Base-by-base conservation (phyloP, 805 yeast genomes). In the Hanseniaspora singularis region DNA sequence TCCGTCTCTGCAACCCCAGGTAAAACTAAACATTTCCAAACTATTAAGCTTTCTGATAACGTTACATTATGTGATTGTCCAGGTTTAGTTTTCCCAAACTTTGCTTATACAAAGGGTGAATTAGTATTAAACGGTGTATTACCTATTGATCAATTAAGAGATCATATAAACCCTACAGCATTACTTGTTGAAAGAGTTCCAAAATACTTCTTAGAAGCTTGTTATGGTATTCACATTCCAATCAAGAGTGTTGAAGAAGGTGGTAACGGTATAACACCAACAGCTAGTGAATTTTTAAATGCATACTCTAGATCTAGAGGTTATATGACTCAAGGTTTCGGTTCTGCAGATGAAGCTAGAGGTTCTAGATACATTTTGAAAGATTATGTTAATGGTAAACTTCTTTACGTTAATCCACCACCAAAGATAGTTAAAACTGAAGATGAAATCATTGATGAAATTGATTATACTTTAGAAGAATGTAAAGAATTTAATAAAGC, bases 1-100 rank as follows among this genome's bases (percentile, higher is more conserved):
- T 87, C 96, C 2, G 99, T 92, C 32, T 89, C 97, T 2, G 73
- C 97, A 1, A 92, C 98, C 1, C 99, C 99, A 12, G 99, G 99
- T 68, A 92, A 92, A 62, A 92, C 99, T 12, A 92, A 92, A 63
- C 99, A 92, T 71, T 92, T 92, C 72, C 99, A 92, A 69, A 92
- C 99, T 1, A 88, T 92, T 51, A 75, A 77, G 59, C 71, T 92
- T 38, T 77, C 95, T 1, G 83, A 81, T 44, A 72, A 81, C 31
- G 92, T 92, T 2, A 72, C 87, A 54, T 70, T 92, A 45, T 92
- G 97, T 66, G 99, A 92, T 71, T 92, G 99, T 70, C 99, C 99
- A 2, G 99, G 99, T 73, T 71, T 92, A 51, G 99, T 92, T 15
- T 92, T 92, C 70, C 98, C 99, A 20, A 92, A 89, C 58, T 92